Evolutionary conservation across 23 red algal genomes (phyloP), one percentile per base, ranked within the genome.

Genomic region (Agarophyton chilense): DNA sequence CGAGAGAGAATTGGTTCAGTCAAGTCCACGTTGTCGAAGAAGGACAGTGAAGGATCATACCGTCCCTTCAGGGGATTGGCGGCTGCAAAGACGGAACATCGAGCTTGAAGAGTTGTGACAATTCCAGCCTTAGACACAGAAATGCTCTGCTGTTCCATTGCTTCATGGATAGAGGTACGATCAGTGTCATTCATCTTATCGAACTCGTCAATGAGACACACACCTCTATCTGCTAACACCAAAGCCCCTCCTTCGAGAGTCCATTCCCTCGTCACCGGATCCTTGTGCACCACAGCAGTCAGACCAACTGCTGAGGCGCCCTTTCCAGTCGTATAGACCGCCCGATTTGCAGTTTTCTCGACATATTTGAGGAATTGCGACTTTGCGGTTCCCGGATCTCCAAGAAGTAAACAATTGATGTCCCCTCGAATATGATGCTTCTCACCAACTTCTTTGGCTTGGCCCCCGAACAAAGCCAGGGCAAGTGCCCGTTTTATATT

Each of bases 111-210:
- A 2, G 89, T 94, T 9, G 97, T 99, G 1, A 99, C 97, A 61
- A 99, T 99, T 6, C 97, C 97, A n/a, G 97, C 97, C 79, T 99
- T 99, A 35, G 93, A 95, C 38, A 99, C 95, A 2, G 93, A 96
- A 56, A 99, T 99, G 38, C 86, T 94, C 60, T 99, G 97, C 64
- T 99, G 97, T 66, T 99, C 97, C 97, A 99, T 99, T 47, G 97
- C 97, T 67, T 99, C 97, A 72, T 99, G 97, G 67, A 99, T 99
- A 25, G 97, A 99, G 11, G 97, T 99, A 39, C 97, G 97, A 73
- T 99, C 97, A 39, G 89, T 70, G 52, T 99, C 97, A 45, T 99
- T 99, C 97, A 99, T 99, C 84, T 99, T 99, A 87, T 99, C 97
- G 72, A 99, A 99, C 78, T 99, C 97, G 67, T 99, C 97, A 77